Evolutionary conservation across 768 basidiomycete species (phyloP), one percentile per base, ranked within the genome.

Genomic region (Leccinum subtestaceum): DNA sequence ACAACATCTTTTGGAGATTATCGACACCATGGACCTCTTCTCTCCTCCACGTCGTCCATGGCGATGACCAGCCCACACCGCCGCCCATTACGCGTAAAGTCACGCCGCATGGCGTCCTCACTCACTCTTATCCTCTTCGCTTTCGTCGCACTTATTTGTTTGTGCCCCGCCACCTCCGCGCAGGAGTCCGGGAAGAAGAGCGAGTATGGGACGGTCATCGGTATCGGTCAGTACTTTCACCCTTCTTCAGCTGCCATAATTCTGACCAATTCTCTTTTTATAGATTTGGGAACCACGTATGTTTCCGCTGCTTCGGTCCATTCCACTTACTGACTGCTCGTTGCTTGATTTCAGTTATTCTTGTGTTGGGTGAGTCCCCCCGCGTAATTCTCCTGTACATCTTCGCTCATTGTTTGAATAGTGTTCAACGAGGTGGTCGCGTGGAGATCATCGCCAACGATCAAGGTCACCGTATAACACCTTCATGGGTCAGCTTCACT

Each of bases 271-370:
- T 15, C 15, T 56, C 3, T 46, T 34, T 23, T 23, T 23, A 23
- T 70, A 90, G 93, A 96, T 81, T 79, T 96, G 78, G 94, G 94
- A 78, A 97, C 94, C 64, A 93, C 91, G 83, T 91, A 82, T 65
- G 80, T 67, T 15, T 64, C 45, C 1, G 7, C 53, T 52, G 29
- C 49, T 32, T 32, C 9, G 7, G 15, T 54, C 53, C 15, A 19
- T 15, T 15, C 2, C 5, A 15, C 25, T 57, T 53, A 8, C 60
- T 59, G 31, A 64, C 57, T 25, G 58, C 69, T 76, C 52, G 74
- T 29, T 7, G 43, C 55, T 47, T 64, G 12, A 56, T 63, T 55
- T 48, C 52, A 94, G 91, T 66, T 94, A 97, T 78, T 97, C 95
- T 63, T 97, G 95, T 80, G 95, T 98, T 69, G 95, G 91, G 92